A percentile compares a stretch with the other conserved stretches of the same genome.
Evolutionary conservation across 768 basidiomycete genomes (phyloP).

Genomic region (Gymnopilus dilepis): DNA sequence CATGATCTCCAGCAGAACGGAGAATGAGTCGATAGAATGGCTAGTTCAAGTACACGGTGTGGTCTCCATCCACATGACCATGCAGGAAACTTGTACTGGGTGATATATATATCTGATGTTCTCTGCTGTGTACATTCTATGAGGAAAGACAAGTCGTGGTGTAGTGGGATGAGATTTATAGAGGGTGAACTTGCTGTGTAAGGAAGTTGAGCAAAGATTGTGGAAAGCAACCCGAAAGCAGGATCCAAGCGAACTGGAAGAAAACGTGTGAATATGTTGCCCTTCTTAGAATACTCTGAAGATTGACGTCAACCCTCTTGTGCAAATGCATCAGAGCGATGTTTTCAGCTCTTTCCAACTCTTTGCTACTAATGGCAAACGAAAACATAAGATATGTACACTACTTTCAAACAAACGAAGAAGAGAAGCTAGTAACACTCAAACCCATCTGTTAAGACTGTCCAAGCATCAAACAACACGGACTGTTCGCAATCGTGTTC

Average conservation of each 20-base stretch:
- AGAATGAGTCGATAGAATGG: not conserved
- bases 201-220: too few relatives aligned
- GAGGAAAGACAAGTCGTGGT: too few relatives aligned
- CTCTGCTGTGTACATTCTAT: too few relatives aligned
- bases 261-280: too few relatives aligned
- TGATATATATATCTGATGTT: too few relatives aligned
- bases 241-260: too few relatives aligned
- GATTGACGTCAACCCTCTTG: too few relatives aligned
- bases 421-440: not conserved
- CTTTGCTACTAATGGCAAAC: not conserved
- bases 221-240: too few relatives aligned
- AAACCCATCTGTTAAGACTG: not conserved
- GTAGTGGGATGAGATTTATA: too few relatives aligned
- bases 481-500: not conserved
- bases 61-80: not conserved
- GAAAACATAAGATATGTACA: not conserved
- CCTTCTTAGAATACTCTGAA: too few relatives aligned
- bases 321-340: too few relatives aligned
- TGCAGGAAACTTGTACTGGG: not conserved
- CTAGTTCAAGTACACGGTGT: not conserved
- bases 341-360: not conserved
- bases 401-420: not conserved
- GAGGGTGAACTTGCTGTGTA: too few relatives aligned
- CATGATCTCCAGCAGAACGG: not conserved
- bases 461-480: not conserved